phyloP scores from a whole-genome alignment of 257 asterid species.

The Solanum lycopersicoides region DNA sequence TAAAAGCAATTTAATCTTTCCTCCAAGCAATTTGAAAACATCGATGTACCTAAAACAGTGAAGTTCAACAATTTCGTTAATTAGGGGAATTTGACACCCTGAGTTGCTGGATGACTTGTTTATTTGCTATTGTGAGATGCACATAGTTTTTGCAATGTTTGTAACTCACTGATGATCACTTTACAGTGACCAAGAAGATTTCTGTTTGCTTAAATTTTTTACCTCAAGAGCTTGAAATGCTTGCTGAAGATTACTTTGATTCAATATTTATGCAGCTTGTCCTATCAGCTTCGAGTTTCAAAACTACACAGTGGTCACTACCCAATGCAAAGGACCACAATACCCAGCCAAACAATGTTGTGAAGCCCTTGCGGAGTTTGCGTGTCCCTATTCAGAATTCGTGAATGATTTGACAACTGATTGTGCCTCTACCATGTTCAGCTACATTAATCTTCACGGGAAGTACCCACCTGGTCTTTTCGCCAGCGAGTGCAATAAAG shows the following conservation, averaged over 20 bases:
- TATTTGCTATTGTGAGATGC: neutral
- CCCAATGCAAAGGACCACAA: slow-evolving; percentile 65
- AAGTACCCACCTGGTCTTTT: slow-evolving; percentile 73
- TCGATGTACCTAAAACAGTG: neutral
- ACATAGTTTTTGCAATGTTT: neutral
- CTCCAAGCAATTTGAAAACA: neutral
- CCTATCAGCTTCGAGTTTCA: slow-evolving; percentile 56
- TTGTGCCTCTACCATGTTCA: slow-evolving; percentile 76
- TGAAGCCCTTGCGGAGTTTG: slow-evolving; percentile 30
- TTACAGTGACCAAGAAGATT: neutral
- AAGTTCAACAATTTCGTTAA: neutral
- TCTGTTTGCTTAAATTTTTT: neutral
- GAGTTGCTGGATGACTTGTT: neutral
- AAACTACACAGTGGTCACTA: slow-evolving; percentile 65
- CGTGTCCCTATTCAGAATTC: slow-evolving; percentile 38
- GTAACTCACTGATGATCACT: neutral
- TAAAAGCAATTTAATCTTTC: neutral
- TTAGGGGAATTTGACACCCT: neutral
- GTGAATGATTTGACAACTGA: slow-evolving; percentile 48
- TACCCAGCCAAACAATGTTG: slow-evolving; percentile 53
- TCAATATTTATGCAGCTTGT: slow-evolving; percentile 39
- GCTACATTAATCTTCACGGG: slow-evolving; percentile 68
- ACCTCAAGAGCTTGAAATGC: neutral
- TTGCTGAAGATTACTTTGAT: neutral
- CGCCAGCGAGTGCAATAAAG: slow-evolving; percentile 48